Conservation (phyloP, 2,329 filamentous ascomycete genomes). For the Cladosporium austrohemisphaericum region DNA sequence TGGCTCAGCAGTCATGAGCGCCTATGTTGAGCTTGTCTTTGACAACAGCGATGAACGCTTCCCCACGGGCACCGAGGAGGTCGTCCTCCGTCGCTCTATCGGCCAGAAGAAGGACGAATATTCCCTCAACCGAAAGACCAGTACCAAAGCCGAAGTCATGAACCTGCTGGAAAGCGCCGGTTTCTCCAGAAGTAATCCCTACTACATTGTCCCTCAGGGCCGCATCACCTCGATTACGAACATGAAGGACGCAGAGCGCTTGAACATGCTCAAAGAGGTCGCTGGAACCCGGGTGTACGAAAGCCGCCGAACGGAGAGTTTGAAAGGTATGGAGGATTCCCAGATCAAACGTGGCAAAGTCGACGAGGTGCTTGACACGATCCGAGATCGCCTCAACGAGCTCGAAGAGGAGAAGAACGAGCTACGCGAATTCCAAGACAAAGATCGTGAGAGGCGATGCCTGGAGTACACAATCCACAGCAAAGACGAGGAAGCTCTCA, state of each 20-base stretch:
- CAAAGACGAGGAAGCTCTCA: constrained; percentile 76
- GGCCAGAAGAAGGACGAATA: constrained; percentile 98
- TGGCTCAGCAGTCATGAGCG: constrained; percentile 95
- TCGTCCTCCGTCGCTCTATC: constrained; percentile 88
- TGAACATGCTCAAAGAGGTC: constrained; percentile 94
- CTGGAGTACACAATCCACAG: constrained; percentile 94
- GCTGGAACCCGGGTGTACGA: constrained; percentile 97
- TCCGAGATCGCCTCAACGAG: constrained; percentile 82
- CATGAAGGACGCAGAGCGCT: constrained; percentile 92
- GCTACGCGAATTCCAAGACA: constrained; percentile 87
- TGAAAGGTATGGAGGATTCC: constrained; percentile 96
- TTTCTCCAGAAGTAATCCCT: constrained; percentile 95
- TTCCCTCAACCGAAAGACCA: constrained; percentile 93
- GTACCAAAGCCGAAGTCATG: constrained; percentile 89
- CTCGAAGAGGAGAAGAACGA: constrained; percentile 98
- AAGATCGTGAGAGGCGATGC: constrained; percentile 85
- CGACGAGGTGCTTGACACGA: constrained; percentile 85
- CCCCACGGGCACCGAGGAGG: constrained; percentile 84
- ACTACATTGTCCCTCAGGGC: constrained; percentile 98
- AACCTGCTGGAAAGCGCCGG: constrained; percentile 93
- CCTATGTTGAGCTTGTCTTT: constrained; percentile 99
- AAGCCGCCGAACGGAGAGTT: constrained; percentile 79
- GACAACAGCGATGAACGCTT: constrained; percentile 97
- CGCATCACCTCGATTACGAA: constrained; percentile 94
- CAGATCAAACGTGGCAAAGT: constrained; percentile 94